phyloP scores from a whole-genome alignment of 768 basidiomycete genomes.

The Glaciozyma antarctica region DNA sequence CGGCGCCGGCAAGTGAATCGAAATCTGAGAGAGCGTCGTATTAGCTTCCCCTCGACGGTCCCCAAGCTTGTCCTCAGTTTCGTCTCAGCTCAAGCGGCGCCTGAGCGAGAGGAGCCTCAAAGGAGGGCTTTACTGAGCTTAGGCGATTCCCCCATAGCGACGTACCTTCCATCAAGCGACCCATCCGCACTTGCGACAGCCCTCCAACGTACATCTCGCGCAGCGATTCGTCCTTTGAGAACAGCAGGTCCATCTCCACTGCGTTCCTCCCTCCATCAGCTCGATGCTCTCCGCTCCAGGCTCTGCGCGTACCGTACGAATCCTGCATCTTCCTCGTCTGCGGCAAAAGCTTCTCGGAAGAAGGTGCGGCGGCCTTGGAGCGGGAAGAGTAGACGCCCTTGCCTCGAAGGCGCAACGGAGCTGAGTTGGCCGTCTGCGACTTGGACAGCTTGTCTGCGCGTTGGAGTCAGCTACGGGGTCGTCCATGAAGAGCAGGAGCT shows the following conservation, averaged over 20 bases:
- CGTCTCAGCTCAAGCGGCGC: too few relatives aligned
- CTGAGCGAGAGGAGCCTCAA: too few relatives aligned
- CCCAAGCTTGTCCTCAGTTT: too few relatives aligned
- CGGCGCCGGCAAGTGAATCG: background rate
- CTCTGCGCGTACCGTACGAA: background rate
- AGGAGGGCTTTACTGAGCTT: too few relatives aligned
- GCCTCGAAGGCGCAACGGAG: slow-evolving; percentile 2
- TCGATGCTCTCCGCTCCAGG: background rate
- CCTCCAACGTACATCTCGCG: slow-evolving; percentile 31
- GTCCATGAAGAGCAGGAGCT: background rate
- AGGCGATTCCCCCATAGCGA: too few relatives aligned
- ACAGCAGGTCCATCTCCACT: background rate
- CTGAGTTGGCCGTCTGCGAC: background rate
- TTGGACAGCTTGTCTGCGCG: slow-evolving; percentile 8
- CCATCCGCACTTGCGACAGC: slow-evolving; percentile 21
- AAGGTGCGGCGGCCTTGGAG: background rate
- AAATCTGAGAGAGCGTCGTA: background rate
- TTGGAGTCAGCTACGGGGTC: background rate
- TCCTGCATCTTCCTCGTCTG: slow-evolving; percentile 1
- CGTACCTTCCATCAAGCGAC: slow-evolving; percentile 31
- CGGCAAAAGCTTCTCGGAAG: background rate
- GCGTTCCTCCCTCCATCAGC: background rate
- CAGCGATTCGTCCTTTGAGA: background rate
- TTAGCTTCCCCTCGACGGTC: background rate
- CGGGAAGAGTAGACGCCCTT: background rate